Evolutionary conservation across 2,329 filamentous ascomycete genomes (phyloP), one percentile per base, ranked within the genome.

Genomic region (Cladosporium sp.): DNA sequence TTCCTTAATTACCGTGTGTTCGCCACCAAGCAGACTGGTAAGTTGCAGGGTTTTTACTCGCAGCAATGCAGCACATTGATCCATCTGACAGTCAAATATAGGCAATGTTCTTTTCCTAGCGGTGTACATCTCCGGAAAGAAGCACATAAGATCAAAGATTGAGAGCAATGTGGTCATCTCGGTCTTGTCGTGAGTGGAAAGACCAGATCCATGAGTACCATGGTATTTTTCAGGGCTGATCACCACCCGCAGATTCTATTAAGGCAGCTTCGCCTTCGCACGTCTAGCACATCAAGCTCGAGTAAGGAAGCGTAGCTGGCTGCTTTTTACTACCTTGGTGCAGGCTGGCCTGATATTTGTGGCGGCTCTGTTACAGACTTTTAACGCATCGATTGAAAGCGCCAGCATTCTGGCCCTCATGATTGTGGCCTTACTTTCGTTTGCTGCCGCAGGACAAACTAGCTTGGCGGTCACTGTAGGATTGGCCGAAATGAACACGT

Each of bases 11-110:
- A 62, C 49, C 50, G 50, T 29, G 55, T 62, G 18, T 63, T 62
- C 36, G 55, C 57, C 15, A 60, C 56, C 13, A 63, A 63, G 43
- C 58, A 60, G 20, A 63, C 61, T 2, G 60, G 61, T 20, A 72
- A 77, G 2, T 77, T 8, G 25, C 9, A 16, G 1, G 19, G 9
- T 13, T 12, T 8, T 16, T 25, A 4, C 19, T 16, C 11, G n/a
- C 20, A 16, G 11, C 12, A 39, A 20, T 5, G 36, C 7, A 2
- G 11, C 5, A n/a, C 12, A 16, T n/a, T 15, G 12, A 15, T 4
- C 12, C 12, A 9, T 6, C 36, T 29, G 15, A 46, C 13, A 18
- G 13, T 12, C 4, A 15, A 22, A 27, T 27, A 1, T 18, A 48
- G 45, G 45, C 13, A 48, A 48, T n/a, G 27, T 48, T 3, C 45